Base-by-base conservation (phyloP, 75 land plant species). In the Cupressus sempervirens region DNA sequence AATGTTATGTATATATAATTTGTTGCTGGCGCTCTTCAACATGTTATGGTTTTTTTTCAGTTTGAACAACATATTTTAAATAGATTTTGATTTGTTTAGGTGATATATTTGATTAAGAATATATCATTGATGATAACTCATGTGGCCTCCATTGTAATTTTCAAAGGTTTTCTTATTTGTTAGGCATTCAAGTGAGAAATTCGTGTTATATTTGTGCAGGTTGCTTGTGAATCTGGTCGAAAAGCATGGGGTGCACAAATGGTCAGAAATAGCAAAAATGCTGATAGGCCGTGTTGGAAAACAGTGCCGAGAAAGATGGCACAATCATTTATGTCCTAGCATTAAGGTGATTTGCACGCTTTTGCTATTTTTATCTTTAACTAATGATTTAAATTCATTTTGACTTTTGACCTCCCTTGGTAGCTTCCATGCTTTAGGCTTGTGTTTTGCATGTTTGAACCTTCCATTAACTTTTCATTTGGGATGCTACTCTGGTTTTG, bases 231-330 rank as follows among this genome's bases (percentile, higher is more conserved):
- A 86, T 74, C 62, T 91, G 79, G 91, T 90, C 4, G 85, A 87
- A 74, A 34, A 84, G 77, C 82, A 88, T 50, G 91, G 91, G 0
- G 43, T 81, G 26, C 79, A 53, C 36, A 86, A 85, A 81, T 88
- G 91, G 91, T 86, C 93, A 36, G 84, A 86, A 43, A 90, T 91
- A 41, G 89, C 89, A 1, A 80, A 76, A 32, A 45, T 82, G 32
- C 36, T 92, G 20, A 38, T 16, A 16, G 89, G 90, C 3, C 48
- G 90, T 29, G 85, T 88, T 89, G 95, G 84, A 85, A 88, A 95
- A 86, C 94, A 93, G 45, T 96, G 97, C 84, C 86, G 97, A 30
- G 93, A 93, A 77, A 88, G 98, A 82, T 96, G 98, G 96, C 90
- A 91, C 65, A 93, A 96, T 82, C 97, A 96, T 84, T 84, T 96